Percentiles rank a stretch among this genome's conserved stretches.
phyloP scores from a whole-genome alignment of 495 filamentous ascomycete species.

The Cenococcum geophilum region DNA sequence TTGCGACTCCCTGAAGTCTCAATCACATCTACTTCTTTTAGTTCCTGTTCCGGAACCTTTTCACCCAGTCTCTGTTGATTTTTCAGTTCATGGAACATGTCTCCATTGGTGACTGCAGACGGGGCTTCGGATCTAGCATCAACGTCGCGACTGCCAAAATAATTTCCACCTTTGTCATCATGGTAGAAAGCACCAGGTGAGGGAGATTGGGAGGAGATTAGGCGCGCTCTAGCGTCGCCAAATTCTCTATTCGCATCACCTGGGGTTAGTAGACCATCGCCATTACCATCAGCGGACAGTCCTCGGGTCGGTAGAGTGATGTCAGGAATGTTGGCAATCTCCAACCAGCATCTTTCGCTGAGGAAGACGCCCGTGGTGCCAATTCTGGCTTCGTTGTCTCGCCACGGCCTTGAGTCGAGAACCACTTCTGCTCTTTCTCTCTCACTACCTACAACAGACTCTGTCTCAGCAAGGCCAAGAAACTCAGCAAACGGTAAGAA shows the following conservation, averaged over 20 bases:
- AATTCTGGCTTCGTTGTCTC: slow-evolving; percentile 80
- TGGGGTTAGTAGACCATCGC: slow-evolving; percentile 43
- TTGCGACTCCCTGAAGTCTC: slow-evolving; percentile 74
- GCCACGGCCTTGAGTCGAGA: slow-evolving; percentile 85
- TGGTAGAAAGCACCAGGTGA: slow-evolving; percentile 56
- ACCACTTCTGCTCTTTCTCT: slow-evolving; percentile 85
- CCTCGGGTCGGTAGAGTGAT: slow-evolving; percentile 40
- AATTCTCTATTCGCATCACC: slow-evolving; percentile 47
- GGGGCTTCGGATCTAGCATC: slow-evolving; percentile 88
- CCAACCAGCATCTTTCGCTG: slow-evolving; percentile 90
- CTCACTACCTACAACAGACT: slow-evolving; percentile 82
- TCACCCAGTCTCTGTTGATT: slow-evolving; percentile 91
- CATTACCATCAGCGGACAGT: slow-evolving; percentile 44
- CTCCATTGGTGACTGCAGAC: slow-evolving; percentile 80
- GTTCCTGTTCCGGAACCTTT: slow-evolving; percentile 83
- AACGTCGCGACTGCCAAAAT: slow-evolving; percentile 76
- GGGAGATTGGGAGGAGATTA: slow-evolving; percentile 56
- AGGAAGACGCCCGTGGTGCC: slow-evolving; percentile 92
- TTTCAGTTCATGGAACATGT: slow-evolving; percentile 98
- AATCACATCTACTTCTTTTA: slow-evolving; percentile 83
- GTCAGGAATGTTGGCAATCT: slow-evolving; percentile 72
- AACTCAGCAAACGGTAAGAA: slow-evolving; percentile 97
- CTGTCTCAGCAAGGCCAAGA: slow-evolving; percentile 76
- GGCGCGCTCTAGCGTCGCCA: slow-evolving; percentile 63
- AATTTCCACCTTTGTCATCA: slow-evolving; percentile 65